These are phyloP conservation scores for Mallotus nudiflorus DNA, from an alignment of 345 rosid genomes.

Conservation along the genomic window DNA sequence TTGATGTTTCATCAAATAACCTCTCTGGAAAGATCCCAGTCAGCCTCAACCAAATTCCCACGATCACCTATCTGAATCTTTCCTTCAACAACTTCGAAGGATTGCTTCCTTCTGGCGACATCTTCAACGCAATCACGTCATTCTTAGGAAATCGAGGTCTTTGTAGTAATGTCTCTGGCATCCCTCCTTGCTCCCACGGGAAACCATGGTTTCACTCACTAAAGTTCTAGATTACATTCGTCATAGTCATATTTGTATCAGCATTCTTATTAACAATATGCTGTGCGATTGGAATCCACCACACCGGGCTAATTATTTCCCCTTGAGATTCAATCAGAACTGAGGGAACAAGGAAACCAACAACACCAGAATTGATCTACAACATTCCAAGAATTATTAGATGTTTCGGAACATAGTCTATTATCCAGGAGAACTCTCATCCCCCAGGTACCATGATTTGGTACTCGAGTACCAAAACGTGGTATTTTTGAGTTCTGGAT, in stretches of 20 bases:
- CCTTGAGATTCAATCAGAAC: too few species aligned
- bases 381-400: slow-evolving; percentile 59
- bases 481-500: too few species aligned
- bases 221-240: slow-evolving; percentile 29
- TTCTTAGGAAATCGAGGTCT: slow-evolving; percentile 45
- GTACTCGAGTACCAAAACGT: too few species aligned
- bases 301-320: too few species aligned
- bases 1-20: slow-evolving; percentile 48
- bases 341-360: slow-evolving; percentile 9
- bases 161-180: slow-evolving; percentile 35
- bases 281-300: too few species aligned
- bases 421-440: too few species aligned
- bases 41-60: slow-evolving; percentile 39
- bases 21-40: slow-evolving; percentile 46
- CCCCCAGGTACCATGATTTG: too few species aligned
- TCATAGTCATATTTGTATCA: slow-evolving; percentile 27
- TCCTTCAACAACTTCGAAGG: slow-evolving; percentile 51
- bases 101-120: slow-evolving; percentile 48
- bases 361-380: slow-evolving; percentile 29
- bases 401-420: slow-evolving; percentile 39
- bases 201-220: slow-evolving; percentile 33
- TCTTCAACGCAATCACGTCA: slow-evolving; percentile 44
- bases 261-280: slow-evolving; percentile 26
- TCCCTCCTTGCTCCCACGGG: slow-evolving; percentile 28
- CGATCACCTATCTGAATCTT: slow-evolving; percentile 45